Conservation (phyloP, 1,284 basidiomycete species). For the Takashimella koratensis region DNA sequence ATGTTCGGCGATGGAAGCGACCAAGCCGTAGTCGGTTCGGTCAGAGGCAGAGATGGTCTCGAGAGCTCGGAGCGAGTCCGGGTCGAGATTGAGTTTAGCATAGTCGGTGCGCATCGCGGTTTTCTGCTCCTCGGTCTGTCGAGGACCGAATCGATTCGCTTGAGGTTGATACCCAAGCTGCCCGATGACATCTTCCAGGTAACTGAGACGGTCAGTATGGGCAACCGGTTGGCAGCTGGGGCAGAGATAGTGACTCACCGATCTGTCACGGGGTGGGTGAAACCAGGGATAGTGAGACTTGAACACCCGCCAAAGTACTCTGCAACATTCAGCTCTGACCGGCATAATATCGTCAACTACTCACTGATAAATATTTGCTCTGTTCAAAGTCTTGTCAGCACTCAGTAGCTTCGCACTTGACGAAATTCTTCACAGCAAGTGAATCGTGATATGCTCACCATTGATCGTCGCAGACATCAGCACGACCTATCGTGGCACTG, state of each 20-base stretch:
- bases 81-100: constrained; percentile 56
- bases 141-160: constrained; percentile 43
- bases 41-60: constrained; percentile 62
- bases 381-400: not conserved
- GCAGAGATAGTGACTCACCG: constrained; percentile 52
- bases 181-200: constrained; percentile 73
- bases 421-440: too few species aligned
- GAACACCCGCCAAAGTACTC: constrained; percentile 79
- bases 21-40: constrained; percentile 72
- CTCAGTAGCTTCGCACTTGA: too few species aligned
- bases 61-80: constrained; percentile 57
- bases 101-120: constrained; percentile 55
- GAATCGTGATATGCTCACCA: constrained; percentile 34
- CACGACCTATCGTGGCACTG: constrained; percentile 30
- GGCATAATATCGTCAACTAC: constrained; percentile 10
- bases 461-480: constrained; percentile 73
- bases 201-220: constrained; percentile 55
- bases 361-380: constrained; percentile 62
- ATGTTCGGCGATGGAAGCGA: constrained; percentile 63
- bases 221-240: not conserved
- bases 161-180: constrained; percentile 53
- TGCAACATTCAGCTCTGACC: constrained; percentile 31
- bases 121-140: constrained; percentile 56
- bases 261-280: constrained; percentile 73
- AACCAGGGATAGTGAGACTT: constrained; percentile 77